These are phyloP conservation scores for Globisporangium radiosum DNA, from an alignment of 352 stramenopile species.

Conservation along the genomic window DNA sequence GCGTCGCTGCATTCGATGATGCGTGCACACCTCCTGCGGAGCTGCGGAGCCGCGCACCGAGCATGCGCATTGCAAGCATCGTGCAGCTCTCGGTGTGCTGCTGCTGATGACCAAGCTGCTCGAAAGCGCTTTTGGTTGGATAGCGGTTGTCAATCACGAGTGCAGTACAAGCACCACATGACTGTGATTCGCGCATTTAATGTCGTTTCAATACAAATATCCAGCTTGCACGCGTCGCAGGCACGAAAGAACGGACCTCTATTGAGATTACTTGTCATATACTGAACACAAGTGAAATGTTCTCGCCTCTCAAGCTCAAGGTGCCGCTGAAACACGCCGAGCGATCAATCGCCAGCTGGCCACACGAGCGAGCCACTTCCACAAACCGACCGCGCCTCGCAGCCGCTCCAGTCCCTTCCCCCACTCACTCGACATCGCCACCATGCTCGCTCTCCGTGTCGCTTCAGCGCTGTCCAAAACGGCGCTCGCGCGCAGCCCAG, in stretches of 20 bases:
- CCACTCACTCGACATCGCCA: neutral
- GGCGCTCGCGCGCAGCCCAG: slow-evolving; percentile 25
- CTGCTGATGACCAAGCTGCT: neutral
- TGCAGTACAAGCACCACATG: neutral
- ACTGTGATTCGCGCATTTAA: neutral
- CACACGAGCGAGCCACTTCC: neutral
- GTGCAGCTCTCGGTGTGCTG: neutral
- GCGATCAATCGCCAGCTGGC: neutral
- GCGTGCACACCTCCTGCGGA: neutral
- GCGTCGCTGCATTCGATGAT: too few relatives aligned
- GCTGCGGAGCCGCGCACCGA: slow-evolving; percentile 2
- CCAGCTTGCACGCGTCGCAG: neutral
- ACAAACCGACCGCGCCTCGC: neutral
- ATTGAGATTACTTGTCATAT: neutral
- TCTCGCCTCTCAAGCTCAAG: too few relatives aligned
- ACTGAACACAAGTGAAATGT: neutral
- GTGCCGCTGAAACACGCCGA: neutral
- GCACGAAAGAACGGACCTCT: neutral
- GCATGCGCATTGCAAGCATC: slow-evolving; percentile 5
- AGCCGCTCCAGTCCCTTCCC: neutral
- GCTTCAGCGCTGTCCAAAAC: slow-evolving; percentile 49
- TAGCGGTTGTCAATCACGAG: neutral
- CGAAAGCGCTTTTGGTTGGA: too few relatives aligned
- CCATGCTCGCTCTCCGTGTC: slow-evolving; percentile 48
- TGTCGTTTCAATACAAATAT: neutral